These are phyloP conservation scores for Chenopodium suecicum DNA, from an alignment of 148 eudicot species.

Conservation along the genomic window DNA sequence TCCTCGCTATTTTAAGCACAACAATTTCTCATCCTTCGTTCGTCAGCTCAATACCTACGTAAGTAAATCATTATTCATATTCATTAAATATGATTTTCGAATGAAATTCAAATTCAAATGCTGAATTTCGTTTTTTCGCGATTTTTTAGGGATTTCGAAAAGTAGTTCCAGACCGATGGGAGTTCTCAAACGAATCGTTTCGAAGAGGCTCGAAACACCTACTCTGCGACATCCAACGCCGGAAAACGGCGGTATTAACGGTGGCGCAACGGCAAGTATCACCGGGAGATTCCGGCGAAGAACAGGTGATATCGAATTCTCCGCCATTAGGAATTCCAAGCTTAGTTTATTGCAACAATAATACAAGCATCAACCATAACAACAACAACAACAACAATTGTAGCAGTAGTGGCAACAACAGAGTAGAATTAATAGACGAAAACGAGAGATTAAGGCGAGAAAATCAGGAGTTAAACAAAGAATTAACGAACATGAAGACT, in stretches of 20 bases:
- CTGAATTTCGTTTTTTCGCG: background rate
- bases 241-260: constrained; percentile 37
- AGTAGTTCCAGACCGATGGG: constrained; percentile 91
- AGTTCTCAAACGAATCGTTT: constrained; percentile 73
- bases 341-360: constrained; percentile 20
- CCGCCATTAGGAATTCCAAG: constrained; percentile 46
- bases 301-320: constrained; percentile 68
- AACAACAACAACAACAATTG: constrained; percentile 23
- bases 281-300: constrained; percentile 58
- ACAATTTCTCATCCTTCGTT: constrained; percentile 91
- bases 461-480: constrained; percentile 58
- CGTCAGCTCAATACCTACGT: constrained; percentile 91
- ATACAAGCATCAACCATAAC: constrained; percentile 23
- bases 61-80: constrained; percentile 4
- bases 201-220: constrained; percentile 66
- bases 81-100: background rate
- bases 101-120: background rate
- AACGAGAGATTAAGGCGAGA: constrained; percentile 68
- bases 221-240: constrained; percentile 73
- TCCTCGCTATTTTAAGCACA: constrained; percentile 87
- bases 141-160: constrained; percentile 79
- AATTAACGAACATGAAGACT: constrained; percentile 66
- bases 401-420: background rate
- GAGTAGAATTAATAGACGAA: constrained; percentile 61
- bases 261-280: constrained; percentile 22